Evolutionary conservation across 2,329 filamentous ascomycete genomes (phyloP).

Genomic region (Aspergillus uvarum): DNA sequence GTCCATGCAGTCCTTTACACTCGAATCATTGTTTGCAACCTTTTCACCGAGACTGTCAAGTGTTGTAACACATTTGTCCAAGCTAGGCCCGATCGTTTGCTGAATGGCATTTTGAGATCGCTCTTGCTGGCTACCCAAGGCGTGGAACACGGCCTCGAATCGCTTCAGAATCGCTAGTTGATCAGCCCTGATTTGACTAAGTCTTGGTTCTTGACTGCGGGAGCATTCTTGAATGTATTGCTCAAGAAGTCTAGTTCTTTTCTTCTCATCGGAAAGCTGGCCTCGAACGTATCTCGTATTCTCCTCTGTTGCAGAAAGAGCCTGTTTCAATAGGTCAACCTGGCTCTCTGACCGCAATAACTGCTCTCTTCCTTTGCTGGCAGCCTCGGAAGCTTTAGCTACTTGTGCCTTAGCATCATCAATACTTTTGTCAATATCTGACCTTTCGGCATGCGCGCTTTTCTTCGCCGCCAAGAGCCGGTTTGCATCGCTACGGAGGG

Average conservation of each 20-base stretch:
- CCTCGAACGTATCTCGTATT: constrained; percentile 16
- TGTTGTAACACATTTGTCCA: constrained; percentile 19
- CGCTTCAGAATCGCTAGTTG: constrained; percentile 25
- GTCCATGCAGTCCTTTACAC: constrained; percentile 21
- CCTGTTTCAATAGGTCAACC: constrained; percentile 25
- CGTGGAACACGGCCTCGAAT: constrained; percentile 20
- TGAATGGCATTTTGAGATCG: constrained; percentile 16
- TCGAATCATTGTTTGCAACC: constrained; percentile 13
- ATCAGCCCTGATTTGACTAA: constrained; percentile 23
- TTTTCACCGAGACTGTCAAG: constrained; percentile 19
- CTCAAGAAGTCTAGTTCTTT: constrained; percentile 29
- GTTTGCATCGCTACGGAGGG: constrained; percentile 31
- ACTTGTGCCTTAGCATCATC: constrained; percentile 26
- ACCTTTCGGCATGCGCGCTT: constrained; percentile 27
- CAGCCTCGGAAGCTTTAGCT: constrained; percentile 14
- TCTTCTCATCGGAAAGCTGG: constrained; percentile 32
- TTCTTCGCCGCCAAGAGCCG: constrained; percentile 26
- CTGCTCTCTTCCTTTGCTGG: constrained; percentile 21
- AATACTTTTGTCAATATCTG: constrained; percentile 25
- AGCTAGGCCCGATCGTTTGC: constrained; percentile 13
- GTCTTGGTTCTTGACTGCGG: constrained; percentile 21
- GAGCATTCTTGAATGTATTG: constrained; percentile 32
- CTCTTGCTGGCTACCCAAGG: constrained; percentile 13
- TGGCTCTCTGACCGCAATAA: constrained; percentile 20
- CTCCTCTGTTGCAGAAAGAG: constrained; percentile 26